phyloP scores from a whole-genome alignment of 2,329 filamentous ascomycete species.

The Aspergillus spinulosporus region DNA sequence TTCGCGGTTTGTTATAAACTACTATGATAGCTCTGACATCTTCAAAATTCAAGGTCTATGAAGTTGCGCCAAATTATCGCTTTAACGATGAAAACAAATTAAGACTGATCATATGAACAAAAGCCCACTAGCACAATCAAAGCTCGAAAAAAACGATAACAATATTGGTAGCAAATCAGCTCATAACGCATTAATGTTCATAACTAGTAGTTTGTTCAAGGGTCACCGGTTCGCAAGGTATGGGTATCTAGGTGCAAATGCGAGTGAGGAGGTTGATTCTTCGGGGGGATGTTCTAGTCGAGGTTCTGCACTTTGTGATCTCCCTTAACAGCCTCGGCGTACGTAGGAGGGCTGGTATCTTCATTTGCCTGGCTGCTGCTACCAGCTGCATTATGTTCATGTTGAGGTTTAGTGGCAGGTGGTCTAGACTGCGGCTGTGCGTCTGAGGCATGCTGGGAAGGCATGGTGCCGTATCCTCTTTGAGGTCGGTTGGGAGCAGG shows the following conservation, averaged over 20 bases:
- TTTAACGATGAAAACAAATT: background rate
- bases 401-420: constrained; percentile 26
- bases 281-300: constrained; percentile 44
- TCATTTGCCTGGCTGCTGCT: constrained; percentile 37
- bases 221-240: background rate
- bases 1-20: too few species aligned
- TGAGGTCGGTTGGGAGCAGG: constrained; percentile 38
- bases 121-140: background rate
- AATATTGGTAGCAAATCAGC: background rate
- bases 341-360: constrained; percentile 69
- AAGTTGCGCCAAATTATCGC: background rate
- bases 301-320: constrained; percentile 85
- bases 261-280: background rate
- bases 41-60: too few species aligned
- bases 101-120: background rate
- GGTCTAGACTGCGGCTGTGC: constrained; percentile 17
- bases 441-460: constrained; percentile 27
- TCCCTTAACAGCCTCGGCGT: constrained; percentile 83
- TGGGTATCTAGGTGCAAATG: constrained; percentile 7
- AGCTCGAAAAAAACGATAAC: background rate
- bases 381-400: constrained; percentile 26
- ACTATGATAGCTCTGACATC: too few species aligned
- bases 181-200: constrained; percentile 1
- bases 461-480: constrained; percentile 44
- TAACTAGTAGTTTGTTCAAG: background rate